Percentiles rank a stretch among this genome's conserved stretches.
phyloP scores from a whole-genome alignment of 148 eudicot genomes.

The Agrostemma githago region DNA sequence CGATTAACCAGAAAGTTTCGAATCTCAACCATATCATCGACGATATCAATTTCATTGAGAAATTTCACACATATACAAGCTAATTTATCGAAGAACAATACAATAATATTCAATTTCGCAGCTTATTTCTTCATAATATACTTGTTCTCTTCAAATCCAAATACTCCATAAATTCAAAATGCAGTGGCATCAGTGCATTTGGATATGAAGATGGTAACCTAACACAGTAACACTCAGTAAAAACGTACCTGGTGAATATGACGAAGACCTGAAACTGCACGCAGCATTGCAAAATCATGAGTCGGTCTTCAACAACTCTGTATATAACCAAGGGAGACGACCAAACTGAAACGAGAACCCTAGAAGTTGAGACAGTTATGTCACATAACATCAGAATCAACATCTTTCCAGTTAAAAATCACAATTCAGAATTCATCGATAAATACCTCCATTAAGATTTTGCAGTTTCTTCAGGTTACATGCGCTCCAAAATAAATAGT shows the following conservation, averaged over 20 bases:
- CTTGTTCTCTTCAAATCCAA: too few species aligned
- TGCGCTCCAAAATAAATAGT: not conserved
- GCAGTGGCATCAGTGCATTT: not conserved
- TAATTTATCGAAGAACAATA: too few species aligned
- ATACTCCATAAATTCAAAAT: not conserved
- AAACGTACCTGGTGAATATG: not conserved
- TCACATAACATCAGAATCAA: not conserved
- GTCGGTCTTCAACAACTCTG: not conserved
- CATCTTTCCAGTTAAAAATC: not conserved
- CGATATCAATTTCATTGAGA: too few species aligned
- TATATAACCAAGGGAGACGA: not conserved
- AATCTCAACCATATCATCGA: too few species aligned
- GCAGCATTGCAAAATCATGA: not conserved
- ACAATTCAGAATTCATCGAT: not conserved
- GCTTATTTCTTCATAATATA: too few species aligned
- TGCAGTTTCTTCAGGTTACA: conserved; percentile 9
- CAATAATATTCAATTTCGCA: too few species aligned
- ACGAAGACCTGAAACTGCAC: not conserved
- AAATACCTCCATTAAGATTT: conserved; percentile 9
- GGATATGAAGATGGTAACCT: not conserved
- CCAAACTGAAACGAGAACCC: not conserved
- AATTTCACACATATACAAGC: too few species aligned
- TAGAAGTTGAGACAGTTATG: not conserved
- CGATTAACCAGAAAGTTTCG: too few species aligned
- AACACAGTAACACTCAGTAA: not conserved